These are phyloP conservation scores for Striga asiatica DNA, from an alignment of 257 asterid species.

Conservation along the genomic window DNA sequence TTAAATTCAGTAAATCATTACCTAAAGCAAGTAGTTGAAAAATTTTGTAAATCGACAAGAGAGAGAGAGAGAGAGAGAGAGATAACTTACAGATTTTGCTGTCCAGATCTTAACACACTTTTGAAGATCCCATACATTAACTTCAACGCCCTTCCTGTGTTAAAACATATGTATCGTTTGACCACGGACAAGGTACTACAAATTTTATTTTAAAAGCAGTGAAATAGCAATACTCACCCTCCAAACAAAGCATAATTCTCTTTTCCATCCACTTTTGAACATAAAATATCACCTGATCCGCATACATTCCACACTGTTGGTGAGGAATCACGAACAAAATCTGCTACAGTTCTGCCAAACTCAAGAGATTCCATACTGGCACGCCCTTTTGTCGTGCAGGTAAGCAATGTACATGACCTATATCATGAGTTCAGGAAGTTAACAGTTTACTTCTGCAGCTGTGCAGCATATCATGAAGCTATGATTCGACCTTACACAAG, in stretches of 20 bases:
- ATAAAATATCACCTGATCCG: constrained; percentile 60
- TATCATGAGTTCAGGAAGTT: constrained; percentile 7
- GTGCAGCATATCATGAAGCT: background rate
- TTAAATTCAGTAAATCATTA: constrained; percentile 15
- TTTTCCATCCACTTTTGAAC: constrained; percentile 49
- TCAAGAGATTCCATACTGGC: constrained; percentile 41
- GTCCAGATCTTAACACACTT: constrained; percentile 48
- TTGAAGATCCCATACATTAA: constrained; percentile 76
- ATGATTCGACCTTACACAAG: background rate
- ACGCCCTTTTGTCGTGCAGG: constrained; percentile 63
- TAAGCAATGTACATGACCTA: constrained; percentile 60
- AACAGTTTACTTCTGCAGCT: background rate
- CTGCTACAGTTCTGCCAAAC: constrained; percentile 24
- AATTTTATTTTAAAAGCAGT: background rate
- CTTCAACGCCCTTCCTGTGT: constrained; percentile 84
- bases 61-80: background rate
- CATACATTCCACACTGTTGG: constrained; percentile 45
- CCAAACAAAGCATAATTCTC: constrained; percentile 76
- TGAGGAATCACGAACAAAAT: constrained; percentile 32
- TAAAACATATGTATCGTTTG: background rate
- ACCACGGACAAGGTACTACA: background rate
- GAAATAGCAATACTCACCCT: constrained; percentile 49
- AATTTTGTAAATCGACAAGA: background rate
- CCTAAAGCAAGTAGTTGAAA: background rate
- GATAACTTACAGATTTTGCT: constrained; percentile 68